Evolutionary conservation across 2,329 filamentous ascomycete species (phyloP).

Genomic region (Colletotrichum sidae): DNA sequence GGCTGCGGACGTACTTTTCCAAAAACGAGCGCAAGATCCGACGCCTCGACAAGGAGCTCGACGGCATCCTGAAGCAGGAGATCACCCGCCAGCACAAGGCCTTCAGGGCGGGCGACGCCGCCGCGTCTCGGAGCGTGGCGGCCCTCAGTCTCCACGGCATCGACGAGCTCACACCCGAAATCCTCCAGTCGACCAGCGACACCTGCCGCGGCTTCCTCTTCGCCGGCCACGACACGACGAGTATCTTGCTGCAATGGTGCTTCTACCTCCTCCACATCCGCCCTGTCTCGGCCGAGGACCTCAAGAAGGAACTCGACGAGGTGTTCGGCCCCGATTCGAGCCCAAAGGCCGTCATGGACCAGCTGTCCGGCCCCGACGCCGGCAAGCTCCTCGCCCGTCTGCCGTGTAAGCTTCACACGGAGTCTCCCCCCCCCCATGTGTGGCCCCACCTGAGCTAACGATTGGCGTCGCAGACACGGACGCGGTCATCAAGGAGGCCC

Average conservation of each 20-base stretch:
- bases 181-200: constrained; percentile 47
- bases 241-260: constrained; percentile 49
- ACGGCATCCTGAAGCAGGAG: constrained; percentile 40
- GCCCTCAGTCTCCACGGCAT: constrained; percentile 46
- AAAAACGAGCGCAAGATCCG: constrained; percentile 42
- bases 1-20: constrained; percentile 41
- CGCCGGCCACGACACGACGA: constrained; percentile 55
- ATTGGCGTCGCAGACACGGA: constrained; percentile 39
- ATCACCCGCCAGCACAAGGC: constrained; percentile 29
- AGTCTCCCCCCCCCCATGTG: too few species aligned
- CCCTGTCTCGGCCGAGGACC: constrained; percentile 41
- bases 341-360: constrained; percentile 41
- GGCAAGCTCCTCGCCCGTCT: constrained; percentile 47
- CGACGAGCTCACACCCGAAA: constrained; percentile 41
- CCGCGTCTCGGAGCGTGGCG: constrained; percentile 44
- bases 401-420: constrained; percentile 37
- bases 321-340: constrained; percentile 46
- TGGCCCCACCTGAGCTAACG: background rate
- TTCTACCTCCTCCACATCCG: constrained; percentile 50
- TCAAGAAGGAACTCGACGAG: constrained; percentile 50
- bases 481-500: constrained; percentile 51
- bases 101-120: constrained; percentile 19
- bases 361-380: constrained; percentile 42
- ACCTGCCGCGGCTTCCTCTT: constrained; percentile 53
- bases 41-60: constrained; percentile 40